Base-by-base conservation (phyloP, 1,284 basidiomycete species). In the Stygiomarasmius scandens region DNA sequence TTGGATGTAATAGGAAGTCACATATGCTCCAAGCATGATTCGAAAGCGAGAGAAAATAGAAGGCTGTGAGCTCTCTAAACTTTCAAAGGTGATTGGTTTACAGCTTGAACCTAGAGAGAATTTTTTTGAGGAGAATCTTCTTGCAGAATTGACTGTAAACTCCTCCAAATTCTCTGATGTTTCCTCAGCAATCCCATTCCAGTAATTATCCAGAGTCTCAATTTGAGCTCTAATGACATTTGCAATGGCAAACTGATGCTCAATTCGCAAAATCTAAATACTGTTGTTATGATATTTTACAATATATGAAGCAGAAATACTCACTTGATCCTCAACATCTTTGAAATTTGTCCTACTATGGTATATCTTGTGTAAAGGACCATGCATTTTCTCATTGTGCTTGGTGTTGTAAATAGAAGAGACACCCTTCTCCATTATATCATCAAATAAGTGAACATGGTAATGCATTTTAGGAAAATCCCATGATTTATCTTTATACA, bases 221-320 rank as follows among this genome's bases (percentile, higher is more conserved):
- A 69, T 60, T 2, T 63, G 49, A 27, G 49, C 55, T 4, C 52
- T 57, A 25, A 70, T 66, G 12, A 45, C 54, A 20, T 49, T 46
- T 3, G 60, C 36, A 4, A 66, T 58, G 14, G 62, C 14, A 20
- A 48, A 24, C 25, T 53, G 49, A 45, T 71, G 69, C 45, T 69
- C 59, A 16, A 64, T 57, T 12, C 51, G 16, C 34, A 69, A 51
- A 38, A 71, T 67, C 71, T 72, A 44, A 44, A 22, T n/a, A 45
- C 10, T 16, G 45, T 11, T 27, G 43, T 19, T n/a, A 20, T 14
- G 3, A 49, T 45, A 16, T 44, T 24, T 23, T 19, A 34, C 38
- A 36, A 45, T 19, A 41, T 29, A 12, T 45, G 36, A 34, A 34
- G 32, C 32, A 44, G 24, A 20, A 23, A 58, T 59, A 54, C 46